phyloP scores from a whole-genome alignment of 176 grass and related monocot species.

The Avena insularis region DNA sequence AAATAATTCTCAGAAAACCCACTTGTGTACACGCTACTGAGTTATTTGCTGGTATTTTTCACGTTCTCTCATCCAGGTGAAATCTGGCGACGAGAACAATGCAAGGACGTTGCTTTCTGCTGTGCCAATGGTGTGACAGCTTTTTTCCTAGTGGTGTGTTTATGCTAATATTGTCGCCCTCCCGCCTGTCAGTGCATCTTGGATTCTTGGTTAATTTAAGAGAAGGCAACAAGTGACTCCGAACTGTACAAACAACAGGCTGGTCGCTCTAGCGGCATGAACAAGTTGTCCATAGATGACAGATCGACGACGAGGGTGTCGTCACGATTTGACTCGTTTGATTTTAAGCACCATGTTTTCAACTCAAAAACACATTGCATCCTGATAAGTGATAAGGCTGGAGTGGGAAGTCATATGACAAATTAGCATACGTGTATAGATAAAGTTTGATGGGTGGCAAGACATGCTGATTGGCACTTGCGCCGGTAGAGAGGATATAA shows the following conservation, averaged over 20 bases:
- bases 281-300: background rate
- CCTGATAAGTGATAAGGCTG: background rate
- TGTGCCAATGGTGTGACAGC: background rate
- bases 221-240: background rate
- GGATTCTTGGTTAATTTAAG: background rate
- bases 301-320: background rate
- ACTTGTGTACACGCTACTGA: background rate
- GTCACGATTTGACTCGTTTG: background rate
- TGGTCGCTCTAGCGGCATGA: background rate
- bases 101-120: background rate
- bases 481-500: background rate
- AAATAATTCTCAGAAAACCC: background rate
- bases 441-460: background rate
- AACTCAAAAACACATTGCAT: background rate
- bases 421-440: background rate
- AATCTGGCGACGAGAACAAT: slow-evolving; percentile 18
- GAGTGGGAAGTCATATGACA: background rate
- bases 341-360: background rate
- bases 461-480: background rate
- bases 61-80: background rate
- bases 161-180: background rate
- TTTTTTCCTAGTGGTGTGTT: background rate
- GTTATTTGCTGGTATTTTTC: background rate
- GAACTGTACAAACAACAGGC: background rate
- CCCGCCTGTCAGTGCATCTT: background rate